phyloP scores from a whole-genome alignment of 2,329 filamentous ascomycete genomes.

The Cadophora sp. region DNA sequence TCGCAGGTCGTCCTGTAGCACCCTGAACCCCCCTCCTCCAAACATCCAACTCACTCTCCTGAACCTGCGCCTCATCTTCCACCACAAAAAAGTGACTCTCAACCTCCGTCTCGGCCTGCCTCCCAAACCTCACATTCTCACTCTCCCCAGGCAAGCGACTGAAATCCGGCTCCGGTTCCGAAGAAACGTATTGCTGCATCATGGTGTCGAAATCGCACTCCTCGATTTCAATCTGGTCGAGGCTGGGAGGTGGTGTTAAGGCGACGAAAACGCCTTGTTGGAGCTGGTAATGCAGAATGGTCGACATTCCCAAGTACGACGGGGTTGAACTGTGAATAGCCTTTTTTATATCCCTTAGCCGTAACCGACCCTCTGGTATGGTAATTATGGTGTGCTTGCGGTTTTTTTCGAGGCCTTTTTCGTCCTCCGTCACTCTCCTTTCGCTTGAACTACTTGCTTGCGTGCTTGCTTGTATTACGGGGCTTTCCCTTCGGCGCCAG shows the following conservation, averaged over 20 bases:
- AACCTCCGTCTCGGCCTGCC: not conserved
- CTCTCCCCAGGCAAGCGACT: not conserved
- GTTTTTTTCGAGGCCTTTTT: not conserved
- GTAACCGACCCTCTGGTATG: not conserved
- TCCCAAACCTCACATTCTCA: not conserved
- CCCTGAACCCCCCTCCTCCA: not conserved
- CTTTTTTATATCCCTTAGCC: not conserved
- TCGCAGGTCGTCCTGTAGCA: not conserved
- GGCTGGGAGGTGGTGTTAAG: not conserved
- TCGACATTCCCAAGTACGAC: not conserved
- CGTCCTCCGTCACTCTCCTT: not conserved
- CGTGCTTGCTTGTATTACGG: constrained; percentile 6
- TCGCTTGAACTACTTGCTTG: too few species aligned
- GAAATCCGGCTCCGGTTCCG: constrained; percentile 2
- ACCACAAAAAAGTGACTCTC: not conserved
- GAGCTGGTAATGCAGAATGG: not conserved
- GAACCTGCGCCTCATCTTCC: not conserved
- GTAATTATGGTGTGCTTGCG: constrained; percentile 9
- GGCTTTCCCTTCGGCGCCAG: not conserved
- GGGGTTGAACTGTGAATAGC: not conserved
- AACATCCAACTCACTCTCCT: constrained; percentile 7
- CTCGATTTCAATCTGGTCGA: not conserved
- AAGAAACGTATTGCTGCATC: not conserved
- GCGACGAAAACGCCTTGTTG: not conserved
- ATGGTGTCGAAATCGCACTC: not conserved